These are phyloP conservation scores for Podospora pseudoanserina DNA, from an alignment of 495 filamentous ascomycete genomes.

Conservation along the genomic window DNA sequence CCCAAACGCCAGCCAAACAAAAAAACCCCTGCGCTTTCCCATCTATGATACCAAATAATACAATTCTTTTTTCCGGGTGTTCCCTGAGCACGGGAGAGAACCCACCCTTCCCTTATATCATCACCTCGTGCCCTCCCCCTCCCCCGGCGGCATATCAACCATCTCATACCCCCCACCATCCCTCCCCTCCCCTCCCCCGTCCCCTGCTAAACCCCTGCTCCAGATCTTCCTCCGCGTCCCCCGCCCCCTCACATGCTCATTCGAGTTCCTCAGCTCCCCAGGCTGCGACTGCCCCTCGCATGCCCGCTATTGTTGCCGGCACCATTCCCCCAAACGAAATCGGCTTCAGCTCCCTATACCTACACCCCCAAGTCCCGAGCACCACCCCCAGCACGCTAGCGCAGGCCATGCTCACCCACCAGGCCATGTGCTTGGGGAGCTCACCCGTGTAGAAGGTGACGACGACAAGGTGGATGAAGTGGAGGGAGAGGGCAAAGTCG, in stretches of 20 bases:
- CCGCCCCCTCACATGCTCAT: background rate
- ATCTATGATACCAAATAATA: background rate
- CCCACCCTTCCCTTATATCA: background rate
- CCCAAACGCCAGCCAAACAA: background rate
- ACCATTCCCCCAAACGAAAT: conserved; percentile 71
- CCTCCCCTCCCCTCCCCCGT: conserved; percentile 11
- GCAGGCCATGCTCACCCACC: conserved; percentile 78
- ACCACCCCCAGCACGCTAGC: conserved; percentile 67
- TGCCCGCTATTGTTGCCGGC: conserved; percentile 17
- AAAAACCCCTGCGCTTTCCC: background rate
- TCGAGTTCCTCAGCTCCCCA: background rate
- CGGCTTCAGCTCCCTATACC: conserved; percentile 80
- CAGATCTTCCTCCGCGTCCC: background rate
- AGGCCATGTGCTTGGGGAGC: conserved; percentile 71
- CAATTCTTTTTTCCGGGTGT: background rate
- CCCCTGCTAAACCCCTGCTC: conserved; percentile 19
- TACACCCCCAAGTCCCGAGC: conserved; percentile 85
- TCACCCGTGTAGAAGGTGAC: conserved; percentile 69
- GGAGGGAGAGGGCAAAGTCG: conserved; percentile 88
- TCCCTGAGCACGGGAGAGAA: no score
- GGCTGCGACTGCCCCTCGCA: background rate
- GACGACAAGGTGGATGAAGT: conserved; percentile 78
- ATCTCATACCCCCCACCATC: conserved; percentile 22
- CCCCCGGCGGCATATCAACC: conserved; percentile 2
- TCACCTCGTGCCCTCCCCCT: background rate